Percentiles rank a stretch among this genome's conserved stretches.
Evolutionary conservation across 495 filamentous ascomycete genomes (phyloP).

Genomic region (Penicillium atrosanguineum): DNA sequence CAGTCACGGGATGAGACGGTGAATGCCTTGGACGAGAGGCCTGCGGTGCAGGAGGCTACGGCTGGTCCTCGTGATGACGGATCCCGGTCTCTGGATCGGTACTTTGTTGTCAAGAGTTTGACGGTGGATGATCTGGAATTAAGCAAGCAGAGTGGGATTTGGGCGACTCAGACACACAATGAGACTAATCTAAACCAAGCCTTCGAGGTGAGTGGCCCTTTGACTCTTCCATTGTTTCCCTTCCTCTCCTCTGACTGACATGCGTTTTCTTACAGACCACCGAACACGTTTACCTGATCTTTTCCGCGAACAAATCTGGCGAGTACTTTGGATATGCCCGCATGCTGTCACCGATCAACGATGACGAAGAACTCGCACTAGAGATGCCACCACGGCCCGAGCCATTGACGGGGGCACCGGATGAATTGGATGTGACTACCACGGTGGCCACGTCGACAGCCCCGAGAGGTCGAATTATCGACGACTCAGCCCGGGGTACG

Average conservation of each 20-base stretch:
- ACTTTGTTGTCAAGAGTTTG: constrained; percentile 91
- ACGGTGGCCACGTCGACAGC: constrained; percentile 79
- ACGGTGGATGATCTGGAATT: constrained; percentile 91
- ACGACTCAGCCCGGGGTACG: constrained; percentile 87
- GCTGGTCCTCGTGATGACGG: neutral
- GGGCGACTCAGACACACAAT: constrained; percentile 95
- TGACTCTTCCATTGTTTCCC: neutral
- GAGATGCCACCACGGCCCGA: constrained; percentile 44
- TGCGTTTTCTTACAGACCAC: constrained; percentile 50
- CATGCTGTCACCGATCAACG: constrained; percentile 82
- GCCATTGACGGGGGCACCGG: constrained; percentile 57
- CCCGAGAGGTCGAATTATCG: constrained; percentile 84
- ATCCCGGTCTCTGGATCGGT: constrained; percentile 58
- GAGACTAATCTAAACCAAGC: constrained; percentile 80
- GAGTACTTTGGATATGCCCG: constrained; percentile 96
- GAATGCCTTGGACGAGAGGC: constrained; percentile 21
- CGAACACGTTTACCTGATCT: constrained; percentile 91
- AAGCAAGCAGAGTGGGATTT: constrained; percentile 83
- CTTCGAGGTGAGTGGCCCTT: constrained; percentile 61
- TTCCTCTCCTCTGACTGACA: neutral
- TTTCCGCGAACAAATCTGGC: constrained; percentile 97
- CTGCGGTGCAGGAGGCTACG: constrained; percentile 5
- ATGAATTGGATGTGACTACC: constrained; percentile 60
- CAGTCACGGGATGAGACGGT: constrained; percentile 7
- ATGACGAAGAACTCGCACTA: constrained; percentile 67